These are phyloP conservation scores for Populus hybrid DNA, from an alignment of 441 rosid genomes.

Conservation along the genomic window DNA sequence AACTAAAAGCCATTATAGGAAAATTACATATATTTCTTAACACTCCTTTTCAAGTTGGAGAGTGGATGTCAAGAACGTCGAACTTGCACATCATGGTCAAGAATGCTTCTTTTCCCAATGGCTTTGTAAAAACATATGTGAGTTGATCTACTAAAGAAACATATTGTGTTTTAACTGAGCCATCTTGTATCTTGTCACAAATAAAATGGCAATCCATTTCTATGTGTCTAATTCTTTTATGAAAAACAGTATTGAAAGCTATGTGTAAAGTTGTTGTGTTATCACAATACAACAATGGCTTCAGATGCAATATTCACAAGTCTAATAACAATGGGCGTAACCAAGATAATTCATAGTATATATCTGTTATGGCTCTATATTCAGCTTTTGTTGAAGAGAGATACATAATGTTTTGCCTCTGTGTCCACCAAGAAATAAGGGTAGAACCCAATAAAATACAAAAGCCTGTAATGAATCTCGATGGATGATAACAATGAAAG, in stretches of 20 bases:
- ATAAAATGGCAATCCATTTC: too few species aligned
- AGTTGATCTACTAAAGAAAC: too few species aligned
- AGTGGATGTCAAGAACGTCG: not conserved
- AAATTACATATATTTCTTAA: not conserved
- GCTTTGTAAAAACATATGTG: not conserved
- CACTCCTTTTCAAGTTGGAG: too few species aligned
- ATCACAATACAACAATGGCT: not conserved
- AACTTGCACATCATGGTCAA: not conserved
- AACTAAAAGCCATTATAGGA: too few species aligned
- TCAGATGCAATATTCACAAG: not conserved
- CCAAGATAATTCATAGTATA: not conserved
- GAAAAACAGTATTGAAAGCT: too few species aligned
- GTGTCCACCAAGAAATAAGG: not conserved
- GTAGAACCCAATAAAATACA: not conserved
- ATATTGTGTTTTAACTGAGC: too few species aligned
- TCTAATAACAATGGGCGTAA: not conserved
- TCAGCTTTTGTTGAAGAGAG: not conserved
- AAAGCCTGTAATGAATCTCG: not conserved
- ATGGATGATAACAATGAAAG: not conserved
- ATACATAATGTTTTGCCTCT: not conserved
- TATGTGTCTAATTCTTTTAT: too few species aligned
- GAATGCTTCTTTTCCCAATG: not conserved
- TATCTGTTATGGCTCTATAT: not conserved
- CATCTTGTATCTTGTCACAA: too few species aligned
- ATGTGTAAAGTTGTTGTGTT: not conserved